Percentiles rank a stretch among this genome's conserved stretches.
phyloP scores from a whole-genome alignment of 164 flowering plant species.

The Tetracentron sinense region DNA sequence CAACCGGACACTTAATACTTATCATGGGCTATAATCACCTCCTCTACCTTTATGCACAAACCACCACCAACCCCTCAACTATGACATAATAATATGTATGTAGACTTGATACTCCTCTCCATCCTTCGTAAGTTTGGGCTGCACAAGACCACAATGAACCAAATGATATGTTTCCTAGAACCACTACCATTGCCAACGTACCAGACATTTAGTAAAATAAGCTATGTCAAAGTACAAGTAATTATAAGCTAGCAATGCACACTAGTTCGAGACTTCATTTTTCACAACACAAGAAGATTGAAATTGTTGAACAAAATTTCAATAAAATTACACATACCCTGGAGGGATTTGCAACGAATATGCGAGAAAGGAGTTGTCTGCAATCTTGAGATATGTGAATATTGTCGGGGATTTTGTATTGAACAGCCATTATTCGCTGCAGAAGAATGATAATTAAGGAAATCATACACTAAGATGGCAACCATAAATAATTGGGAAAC shows the following conservation, averaged over 20 bases:
- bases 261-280: not conserved
- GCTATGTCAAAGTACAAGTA: too few species aligned
- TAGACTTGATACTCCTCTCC: too few species aligned
- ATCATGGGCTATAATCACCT: too few species aligned
- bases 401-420: slow-evolving; percentile 80
- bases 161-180: too few species aligned
- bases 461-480: not conserved
- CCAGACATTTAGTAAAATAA: too few species aligned
- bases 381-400: slow-evolving; percentile 86
- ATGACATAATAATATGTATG: too few species aligned
- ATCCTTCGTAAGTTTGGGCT: too few species aligned
- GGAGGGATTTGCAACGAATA: slow-evolving; percentile 66
- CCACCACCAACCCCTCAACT: too few species aligned
- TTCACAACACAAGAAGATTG: not conserved
- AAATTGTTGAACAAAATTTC: slow-evolving; percentile 3
- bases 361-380: slow-evolving; percentile 66
- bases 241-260: not conserved
- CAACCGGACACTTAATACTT: too few species aligned
- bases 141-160: too few species aligned
- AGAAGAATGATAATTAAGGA: slow-evolving; percentile 9
- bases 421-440: slow-evolving; percentile 83
- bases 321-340: slow-evolving; percentile 37
- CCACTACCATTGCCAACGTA: too few species aligned
- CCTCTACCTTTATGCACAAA: too few species aligned
- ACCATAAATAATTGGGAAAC: not conserved